phyloP scores from a whole-genome alignment of 768 basidiomycete genomes.

The Tricholoma hemisulphureum region DNA sequence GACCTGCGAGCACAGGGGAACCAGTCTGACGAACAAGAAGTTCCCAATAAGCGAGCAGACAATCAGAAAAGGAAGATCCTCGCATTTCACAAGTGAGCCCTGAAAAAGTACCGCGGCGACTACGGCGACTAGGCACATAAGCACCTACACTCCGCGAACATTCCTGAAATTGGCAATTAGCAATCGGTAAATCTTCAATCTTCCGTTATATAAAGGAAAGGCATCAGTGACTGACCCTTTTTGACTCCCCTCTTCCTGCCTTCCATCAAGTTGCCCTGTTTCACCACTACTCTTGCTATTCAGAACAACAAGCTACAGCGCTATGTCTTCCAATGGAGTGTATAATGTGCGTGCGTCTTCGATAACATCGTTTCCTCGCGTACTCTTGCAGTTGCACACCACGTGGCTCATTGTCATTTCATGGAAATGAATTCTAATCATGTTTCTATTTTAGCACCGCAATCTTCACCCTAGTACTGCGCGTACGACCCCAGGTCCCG shows the following conservation, averaged over 20 bases:
- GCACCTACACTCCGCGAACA: constrained; percentile 5
- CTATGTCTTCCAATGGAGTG: constrained; percentile 5
- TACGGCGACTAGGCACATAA: constrained; percentile 8
- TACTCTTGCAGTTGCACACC: not conserved
- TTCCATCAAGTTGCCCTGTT: constrained; percentile 2
- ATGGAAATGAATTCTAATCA: not conserved
- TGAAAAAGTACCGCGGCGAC: constrained; percentile 7
- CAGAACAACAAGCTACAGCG: not conserved
- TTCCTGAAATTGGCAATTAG: constrained; percentile 9
- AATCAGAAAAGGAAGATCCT: not conserved
- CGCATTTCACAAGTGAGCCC: not conserved
- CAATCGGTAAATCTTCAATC: constrained; percentile 18
- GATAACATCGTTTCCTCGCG: not conserved
- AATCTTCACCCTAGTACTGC: constrained; percentile 7
- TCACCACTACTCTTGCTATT: not conserved
- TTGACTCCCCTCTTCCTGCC: constrained; percentile 5
- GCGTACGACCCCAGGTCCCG: constrained; percentile 4
- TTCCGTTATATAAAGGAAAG: constrained; percentile 12
- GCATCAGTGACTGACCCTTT: constrained; percentile 8
- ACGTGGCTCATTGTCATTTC: not conserved
- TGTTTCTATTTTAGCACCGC: constrained; percentile 5
- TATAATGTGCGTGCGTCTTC: constrained; percentile 1
- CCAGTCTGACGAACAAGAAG: too few species aligned
- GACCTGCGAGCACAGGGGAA: not conserved
- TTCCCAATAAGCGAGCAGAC: not conserved